phyloP scores from a whole-genome alignment of 208 protist species.

The Crithidia expoeki region DNA sequence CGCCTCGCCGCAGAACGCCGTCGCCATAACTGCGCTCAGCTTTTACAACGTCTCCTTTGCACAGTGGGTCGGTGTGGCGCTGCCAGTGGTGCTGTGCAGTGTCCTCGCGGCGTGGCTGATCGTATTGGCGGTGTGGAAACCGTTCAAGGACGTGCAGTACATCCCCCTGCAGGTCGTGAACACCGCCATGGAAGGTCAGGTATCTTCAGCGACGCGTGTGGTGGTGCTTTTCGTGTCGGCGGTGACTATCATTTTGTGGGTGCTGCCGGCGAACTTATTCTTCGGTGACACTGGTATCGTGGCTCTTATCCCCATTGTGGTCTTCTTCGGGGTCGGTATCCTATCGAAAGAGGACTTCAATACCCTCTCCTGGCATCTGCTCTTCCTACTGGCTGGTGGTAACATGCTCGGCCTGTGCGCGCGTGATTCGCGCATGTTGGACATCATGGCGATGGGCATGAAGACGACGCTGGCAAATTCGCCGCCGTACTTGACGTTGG shows the following conservation, averaged over 20 bases:
- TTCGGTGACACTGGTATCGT: slow-evolving; percentile 94
- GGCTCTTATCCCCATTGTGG: slow-evolving; percentile 90
- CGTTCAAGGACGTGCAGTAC: slow-evolving; percentile 84
- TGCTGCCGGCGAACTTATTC: slow-evolving; percentile 73
- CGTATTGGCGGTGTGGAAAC: slow-evolving; percentile 86
- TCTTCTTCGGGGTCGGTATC: slow-evolving; percentile 93
- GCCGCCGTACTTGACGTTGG: slow-evolving; percentile 71
- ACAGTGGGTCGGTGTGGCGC: slow-evolving; percentile 80
- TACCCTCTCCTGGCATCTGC: slow-evolving; percentile 92
- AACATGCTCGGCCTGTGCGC: slow-evolving; percentile 94
- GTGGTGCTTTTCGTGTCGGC: slow-evolving; percentile 75
- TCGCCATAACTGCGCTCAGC: slow-evolving; percentile 82
- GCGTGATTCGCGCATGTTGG: slow-evolving; percentile 82
- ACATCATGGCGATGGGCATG: slow-evolving; percentile 78
- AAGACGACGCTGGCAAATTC: slow-evolving; percentile 55
- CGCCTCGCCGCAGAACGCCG: slow-evolving; percentile 94
- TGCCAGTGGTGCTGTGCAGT: slow-evolving; percentile 77
- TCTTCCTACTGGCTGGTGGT: slow-evolving; percentile 93
- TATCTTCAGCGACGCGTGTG: slow-evolving; percentile 54
- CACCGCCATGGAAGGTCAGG: slow-evolving; percentile 50
- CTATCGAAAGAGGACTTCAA: slow-evolving; percentile 93
- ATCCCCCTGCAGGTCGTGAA: slow-evolving; percentile 88
- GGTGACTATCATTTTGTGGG: slow-evolving; percentile 87
- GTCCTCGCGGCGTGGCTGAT: slow-evolving; percentile 75
- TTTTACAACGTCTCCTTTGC: slow-evolving; percentile 86